A percentile compares a stretch with the other conserved stretches of the same genome.
Evolutionary conservation across 257 asterid genomes (phyloP).

Genomic region (Coffea canephora): DNA sequence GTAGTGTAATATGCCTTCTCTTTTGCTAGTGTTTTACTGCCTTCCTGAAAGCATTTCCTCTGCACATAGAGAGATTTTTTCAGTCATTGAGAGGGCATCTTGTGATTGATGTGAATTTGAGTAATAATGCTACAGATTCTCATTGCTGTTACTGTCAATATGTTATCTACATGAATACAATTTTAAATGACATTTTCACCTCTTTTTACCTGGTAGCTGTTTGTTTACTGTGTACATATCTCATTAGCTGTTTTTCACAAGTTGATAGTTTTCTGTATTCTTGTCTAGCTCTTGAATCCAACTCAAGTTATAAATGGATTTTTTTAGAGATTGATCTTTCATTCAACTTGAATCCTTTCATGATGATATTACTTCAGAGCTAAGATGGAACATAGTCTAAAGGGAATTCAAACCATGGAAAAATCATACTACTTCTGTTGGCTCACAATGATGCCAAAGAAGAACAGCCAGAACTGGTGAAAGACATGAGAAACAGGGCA

Average conservation of each 20-base stretch:
- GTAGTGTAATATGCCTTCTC: not conserved
- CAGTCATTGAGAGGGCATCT: not conserved
- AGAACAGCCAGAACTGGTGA: not conserved
- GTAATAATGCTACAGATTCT: not conserved
- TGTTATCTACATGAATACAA: not conserved
- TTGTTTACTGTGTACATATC: not conserved
- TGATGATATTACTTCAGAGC: not conserved
- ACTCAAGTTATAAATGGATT: not conserved
- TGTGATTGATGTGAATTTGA: not conserved
- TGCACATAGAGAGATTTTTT: not conserved
- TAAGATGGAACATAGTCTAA: not conserved
- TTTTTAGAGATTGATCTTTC: not conserved
- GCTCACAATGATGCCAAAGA: not conserved
- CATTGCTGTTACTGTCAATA: not conserved
- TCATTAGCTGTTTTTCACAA: not conserved
- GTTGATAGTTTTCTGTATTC: not conserved
- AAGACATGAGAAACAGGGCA: not conserved
- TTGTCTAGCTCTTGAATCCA: not conserved
- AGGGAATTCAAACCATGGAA: not conserved
- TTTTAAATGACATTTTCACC: not conserved
- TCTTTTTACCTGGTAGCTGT: not conserved
- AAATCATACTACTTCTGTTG: not conserved
- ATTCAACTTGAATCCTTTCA: not conserved
- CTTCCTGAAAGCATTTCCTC: not conserved
- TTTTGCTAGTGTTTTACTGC: not conserved